These are phyloP conservation scores for Penicillium sumatraense DNA, from an alignment of 2,329 filamentous ascomycete species.

Conservation along the genomic window DNA sequence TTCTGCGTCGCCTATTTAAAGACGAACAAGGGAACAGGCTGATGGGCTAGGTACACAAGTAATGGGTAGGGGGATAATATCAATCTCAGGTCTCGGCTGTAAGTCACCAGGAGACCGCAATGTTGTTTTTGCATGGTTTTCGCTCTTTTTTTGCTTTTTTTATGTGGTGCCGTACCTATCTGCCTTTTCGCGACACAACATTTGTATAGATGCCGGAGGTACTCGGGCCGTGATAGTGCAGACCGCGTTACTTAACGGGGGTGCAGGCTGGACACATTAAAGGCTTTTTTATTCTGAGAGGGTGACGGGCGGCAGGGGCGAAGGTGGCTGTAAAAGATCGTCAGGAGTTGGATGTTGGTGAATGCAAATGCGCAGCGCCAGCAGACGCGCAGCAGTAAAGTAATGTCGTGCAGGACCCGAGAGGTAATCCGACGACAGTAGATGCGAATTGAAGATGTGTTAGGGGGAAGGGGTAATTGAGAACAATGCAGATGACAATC, in stretches of 20 bases:
- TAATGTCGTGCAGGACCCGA: conserved; percentile 9
- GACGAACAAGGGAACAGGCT: conserved; percentile 6
- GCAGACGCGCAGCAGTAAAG: conserved; percentile 25
- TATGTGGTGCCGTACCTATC: conserved; percentile 24
- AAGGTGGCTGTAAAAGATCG: conserved; percentile 26
- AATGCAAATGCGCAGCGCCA: conserved; percentile 30
- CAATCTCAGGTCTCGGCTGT: conserved; percentile 28
- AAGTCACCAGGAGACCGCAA: conserved; percentile 22
- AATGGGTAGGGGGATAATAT: conserved; percentile 11
- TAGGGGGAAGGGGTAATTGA: conserved; percentile 11
- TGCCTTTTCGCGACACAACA: not conserved
- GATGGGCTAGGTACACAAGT: conserved; percentile 26
- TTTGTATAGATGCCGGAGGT: not conserved
- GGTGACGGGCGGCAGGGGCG: conserved; percentile 3
- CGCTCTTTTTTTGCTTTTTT: conserved; percentile 34
- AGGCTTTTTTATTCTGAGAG: conserved; percentile 21
- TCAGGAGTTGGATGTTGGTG: conserved; percentile 21
- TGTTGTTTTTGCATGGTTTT: conserved; percentile 30
- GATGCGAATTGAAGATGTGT: conserved; percentile 18
- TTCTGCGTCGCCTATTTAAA: not conserved
- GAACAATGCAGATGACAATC: conserved; percentile 23
- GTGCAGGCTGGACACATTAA: conserved; percentile 28
- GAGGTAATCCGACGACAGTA: conserved; percentile 22
- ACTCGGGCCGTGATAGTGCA: not conserved
- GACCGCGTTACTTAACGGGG: not conserved